phyloP scores from a whole-genome alignment of 2,329 filamentous ascomycete species.

The Trichoderma breve region DNA sequence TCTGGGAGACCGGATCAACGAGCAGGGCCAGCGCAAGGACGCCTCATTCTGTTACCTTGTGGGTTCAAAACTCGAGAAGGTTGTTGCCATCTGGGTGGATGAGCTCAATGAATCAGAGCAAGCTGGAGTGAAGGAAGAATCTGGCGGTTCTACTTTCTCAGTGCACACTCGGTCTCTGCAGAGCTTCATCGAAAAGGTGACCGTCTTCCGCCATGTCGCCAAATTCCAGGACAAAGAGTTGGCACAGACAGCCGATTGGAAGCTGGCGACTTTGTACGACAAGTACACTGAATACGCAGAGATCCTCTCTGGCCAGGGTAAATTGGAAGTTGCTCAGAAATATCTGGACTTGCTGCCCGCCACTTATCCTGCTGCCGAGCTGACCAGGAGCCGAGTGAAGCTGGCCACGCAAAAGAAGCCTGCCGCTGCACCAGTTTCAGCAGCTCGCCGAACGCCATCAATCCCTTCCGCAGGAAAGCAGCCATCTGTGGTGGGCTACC shows the following conservation, averaged over 20 bases:
- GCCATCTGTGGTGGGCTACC: conserved; percentile 44
- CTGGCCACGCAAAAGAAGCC: conserved; percentile 65
- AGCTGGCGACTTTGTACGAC: conserved; percentile 81
- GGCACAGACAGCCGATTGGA: conserved; percentile 74
- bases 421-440: conserved; percentile 26
- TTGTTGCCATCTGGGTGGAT: conserved; percentile 88
- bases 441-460: conserved; percentile 32
- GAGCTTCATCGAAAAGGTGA: conserved; percentile 96
- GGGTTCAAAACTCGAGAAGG: conserved; percentile 95
- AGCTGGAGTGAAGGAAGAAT: conserved; percentile 65
- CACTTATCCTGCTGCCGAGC: conserved; percentile 81
- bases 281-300: conserved; percentile 98
- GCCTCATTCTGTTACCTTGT: conserved; percentile 96
- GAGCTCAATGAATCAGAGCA: conserved; percentile 85
- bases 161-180: conserved; percentile 86
- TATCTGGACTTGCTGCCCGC: conserved; percentile 85
- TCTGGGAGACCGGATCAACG: conserved; percentile 84
- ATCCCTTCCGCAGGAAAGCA: conserved; percentile 43
- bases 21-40: conserved; percentile 76
- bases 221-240: conserved; percentile 83
- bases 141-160: conserved; percentile 80
- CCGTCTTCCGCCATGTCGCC: conserved; percentile 89
- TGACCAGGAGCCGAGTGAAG: conserved; percentile 80
- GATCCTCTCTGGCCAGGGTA: conserved; percentile 86
- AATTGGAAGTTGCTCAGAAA: conserved; percentile 80